Evolutionary conservation across 257 asterid genomes (phyloP).

Genomic region (Solanum paucissectum): DNA sequence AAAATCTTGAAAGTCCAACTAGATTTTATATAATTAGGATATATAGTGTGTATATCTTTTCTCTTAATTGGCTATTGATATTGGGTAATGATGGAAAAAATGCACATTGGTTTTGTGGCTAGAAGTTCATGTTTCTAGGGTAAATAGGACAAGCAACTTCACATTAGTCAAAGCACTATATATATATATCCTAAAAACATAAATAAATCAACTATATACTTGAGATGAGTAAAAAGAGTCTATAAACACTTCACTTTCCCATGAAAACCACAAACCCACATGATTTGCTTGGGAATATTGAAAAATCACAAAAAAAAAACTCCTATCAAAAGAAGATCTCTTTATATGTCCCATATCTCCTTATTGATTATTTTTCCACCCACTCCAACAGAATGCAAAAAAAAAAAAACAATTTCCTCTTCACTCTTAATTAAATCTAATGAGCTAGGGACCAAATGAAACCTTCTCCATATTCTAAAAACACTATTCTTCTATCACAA

Average conservation of each 20-base stretch:
- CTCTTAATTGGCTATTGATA: neutral
- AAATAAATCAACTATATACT: slow-evolving; percentile 8
- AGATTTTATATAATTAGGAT: neutral
- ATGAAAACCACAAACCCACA: slow-evolving; percentile 25
- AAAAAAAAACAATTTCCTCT: neutral
- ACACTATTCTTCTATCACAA: neutral
- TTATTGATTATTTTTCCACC: neutral
- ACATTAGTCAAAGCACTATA: slow-evolving; percentile 14
- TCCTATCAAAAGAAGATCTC: slow-evolving; percentile 27
- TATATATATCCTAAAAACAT: slow-evolving; percentile 2
- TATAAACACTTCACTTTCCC: slow-evolving; percentile 20
- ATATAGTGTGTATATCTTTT: neutral
- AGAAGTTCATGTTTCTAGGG: slow-evolving; percentile 1
- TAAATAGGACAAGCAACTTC: slow-evolving; percentile 11
- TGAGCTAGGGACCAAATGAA: neutral
- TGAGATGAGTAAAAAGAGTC: slow-evolving; percentile 5
- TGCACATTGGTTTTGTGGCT: slow-evolving; percentile 6
- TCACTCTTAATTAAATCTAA: neutral
- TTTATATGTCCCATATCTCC: neutral
- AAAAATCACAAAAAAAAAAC: slow-evolving; percentile 21
- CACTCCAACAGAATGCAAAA: neutral
- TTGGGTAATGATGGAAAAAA: neutral
- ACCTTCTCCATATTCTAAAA: neutral
- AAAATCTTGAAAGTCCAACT: neutral
- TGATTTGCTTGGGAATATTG: slow-evolving; percentile 49